phyloP scores from a whole-genome alignment of 805 yeast genomes.

The Metschnikowia cubensis region DNA sequence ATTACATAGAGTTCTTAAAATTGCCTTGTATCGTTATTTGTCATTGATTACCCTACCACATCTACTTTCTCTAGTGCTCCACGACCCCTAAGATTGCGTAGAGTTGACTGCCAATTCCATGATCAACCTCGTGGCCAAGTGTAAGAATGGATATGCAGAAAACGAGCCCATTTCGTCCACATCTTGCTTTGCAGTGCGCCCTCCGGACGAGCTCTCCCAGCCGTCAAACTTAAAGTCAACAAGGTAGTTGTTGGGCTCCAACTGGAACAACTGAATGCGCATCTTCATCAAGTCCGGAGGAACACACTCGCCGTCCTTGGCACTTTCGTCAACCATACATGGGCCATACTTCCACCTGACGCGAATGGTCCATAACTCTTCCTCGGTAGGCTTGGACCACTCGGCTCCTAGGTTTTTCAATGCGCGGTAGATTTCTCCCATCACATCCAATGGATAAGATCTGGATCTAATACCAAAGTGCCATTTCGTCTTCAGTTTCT shows the following conservation, averaged over 20 bases:
- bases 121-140: constrained; percentile 84
- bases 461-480: constrained; percentile 96
- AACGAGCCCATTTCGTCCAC: constrained; percentile 81
- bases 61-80: neutral
- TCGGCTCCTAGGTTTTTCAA: constrained; percentile 92
- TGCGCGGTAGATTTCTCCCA: constrained; percentile 97
- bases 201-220: constrained; percentile 62
- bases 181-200: constrained; percentile 31
- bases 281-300: constrained; percentile 86
- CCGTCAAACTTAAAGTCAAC: constrained; percentile 98
- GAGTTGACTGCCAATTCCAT: constrained; percentile 93
- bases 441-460: constrained; percentile 94
- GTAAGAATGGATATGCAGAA: constrained; percentile 92
- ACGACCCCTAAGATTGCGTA: constrained; percentile 13
- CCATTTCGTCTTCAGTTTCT: constrained; percentile 94
- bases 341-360: constrained; percentile 82
- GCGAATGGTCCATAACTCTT: constrained; percentile 91
- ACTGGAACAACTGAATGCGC: constrained; percentile 93
- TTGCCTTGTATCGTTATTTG: neutral
- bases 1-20: neutral
- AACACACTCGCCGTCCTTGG: constrained; percentile 23
- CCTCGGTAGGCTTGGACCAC: constrained; percentile 94
- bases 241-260: constrained; percentile 91
- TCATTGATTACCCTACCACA: constrained; percentile 1
- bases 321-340: constrained; percentile 20